Percentiles rank a stretch among this genome's conserved stretches.
These are phyloP conservation scores for Microthyrium microscopicum DNA, from an alignment of 2,329 filamentous ascomycete genomes.

Conservation along the genomic window DNA sequence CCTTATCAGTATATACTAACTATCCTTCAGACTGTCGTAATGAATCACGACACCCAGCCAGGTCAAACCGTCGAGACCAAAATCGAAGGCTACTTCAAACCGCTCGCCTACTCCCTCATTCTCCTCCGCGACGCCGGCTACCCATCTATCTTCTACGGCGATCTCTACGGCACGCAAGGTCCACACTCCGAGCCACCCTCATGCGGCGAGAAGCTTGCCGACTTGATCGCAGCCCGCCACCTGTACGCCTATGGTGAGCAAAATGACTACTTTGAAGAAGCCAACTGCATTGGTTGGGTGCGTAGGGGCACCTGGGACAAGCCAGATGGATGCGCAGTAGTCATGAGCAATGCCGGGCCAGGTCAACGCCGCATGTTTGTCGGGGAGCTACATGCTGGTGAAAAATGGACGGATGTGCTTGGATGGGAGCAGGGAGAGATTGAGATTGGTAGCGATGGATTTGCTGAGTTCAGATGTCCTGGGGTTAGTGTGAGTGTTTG, in stretches of 20 bases:
- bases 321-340: constrained; percentile 25
- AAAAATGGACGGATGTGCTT: constrained; percentile 48
- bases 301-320: constrained; percentile 32
- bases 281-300: constrained; percentile 46
- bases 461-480: constrained; percentile 38
- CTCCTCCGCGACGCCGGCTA: constrained; percentile 46
- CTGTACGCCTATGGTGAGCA: constrained; percentile 52
- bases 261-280: constrained; percentile 43
- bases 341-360: constrained; percentile 37
- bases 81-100: constrained; percentile 51
- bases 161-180: constrained; percentile 47
- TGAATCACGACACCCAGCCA: constrained; percentile 54
- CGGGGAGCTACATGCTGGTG: constrained; percentile 38
- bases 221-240: constrained; percentile 44
- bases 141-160: constrained; percentile 55
- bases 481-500: constrained; percentile 43
- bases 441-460: constrained; percentile 41
- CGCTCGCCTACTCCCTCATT: constrained; percentile 55
- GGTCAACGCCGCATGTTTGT: constrained; percentile 44
- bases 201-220: constrained; percentile 37
- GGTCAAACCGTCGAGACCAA: constrained; percentile 46
- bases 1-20: constrained; percentile 1
- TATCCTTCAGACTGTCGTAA: constrained; percentile 34
- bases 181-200: constrained; percentile 35
- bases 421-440: constrained; percentile 38